A percentile compares a stretch with the other conserved stretches of the same genome.
Evolutionary conservation across 2,329 filamentous ascomycete genomes (phyloP).

Genomic region (Paecilomyces sp.): DNA sequence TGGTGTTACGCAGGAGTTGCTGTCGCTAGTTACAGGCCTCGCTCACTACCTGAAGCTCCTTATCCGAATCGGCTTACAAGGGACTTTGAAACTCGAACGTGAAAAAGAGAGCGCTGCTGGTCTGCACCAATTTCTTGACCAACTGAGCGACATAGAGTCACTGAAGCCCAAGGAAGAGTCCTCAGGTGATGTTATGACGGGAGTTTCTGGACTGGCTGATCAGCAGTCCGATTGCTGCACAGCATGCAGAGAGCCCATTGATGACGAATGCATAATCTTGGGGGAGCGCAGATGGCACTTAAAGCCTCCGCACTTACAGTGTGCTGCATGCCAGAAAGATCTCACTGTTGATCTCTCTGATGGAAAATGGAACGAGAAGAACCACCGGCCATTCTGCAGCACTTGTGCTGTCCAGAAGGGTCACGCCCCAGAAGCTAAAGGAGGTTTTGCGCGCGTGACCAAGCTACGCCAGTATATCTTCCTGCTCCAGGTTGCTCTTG

Average conservation of each 20-base stretch:
- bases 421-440: constrained; percentile 50
- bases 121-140: constrained; percentile 73
- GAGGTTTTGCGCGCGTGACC: constrained; percentile 67
- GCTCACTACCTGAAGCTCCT: constrained; percentile 96
- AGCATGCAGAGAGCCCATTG: constrained; percentile 76
- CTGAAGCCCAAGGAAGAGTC: constrained; percentile 62
- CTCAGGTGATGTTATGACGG: constrained; percentile 58
- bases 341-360: constrained; percentile 62
- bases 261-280: constrained; percentile 80
- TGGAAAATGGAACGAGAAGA: constrained; percentile 62
- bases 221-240: constrained; percentile 79
- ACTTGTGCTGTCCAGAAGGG: constrained; percentile 49
- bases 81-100: constrained; percentile 81
- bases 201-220: constrained; percentile 60
- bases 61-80: constrained; percentile 93
- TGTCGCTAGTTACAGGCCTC: constrained; percentile 92
- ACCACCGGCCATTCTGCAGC: constrained; percentile 64
- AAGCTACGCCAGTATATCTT: constrained; percentile 94
- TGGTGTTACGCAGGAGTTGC: constrained; percentile 92
- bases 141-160: constrained; percentile 75
- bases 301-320: constrained; percentile 59
- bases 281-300: constrained; percentile 77
- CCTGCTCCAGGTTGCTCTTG: constrained; percentile 82
- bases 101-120: constrained; percentile 69
- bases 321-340: constrained; percentile 64